Percentiles rank a stretch among this genome's conserved stretches.
phyloP scores from a whole-genome alignment of 2,329 filamentous ascomycete species.

The Alternaria ventricosa region DNA sequence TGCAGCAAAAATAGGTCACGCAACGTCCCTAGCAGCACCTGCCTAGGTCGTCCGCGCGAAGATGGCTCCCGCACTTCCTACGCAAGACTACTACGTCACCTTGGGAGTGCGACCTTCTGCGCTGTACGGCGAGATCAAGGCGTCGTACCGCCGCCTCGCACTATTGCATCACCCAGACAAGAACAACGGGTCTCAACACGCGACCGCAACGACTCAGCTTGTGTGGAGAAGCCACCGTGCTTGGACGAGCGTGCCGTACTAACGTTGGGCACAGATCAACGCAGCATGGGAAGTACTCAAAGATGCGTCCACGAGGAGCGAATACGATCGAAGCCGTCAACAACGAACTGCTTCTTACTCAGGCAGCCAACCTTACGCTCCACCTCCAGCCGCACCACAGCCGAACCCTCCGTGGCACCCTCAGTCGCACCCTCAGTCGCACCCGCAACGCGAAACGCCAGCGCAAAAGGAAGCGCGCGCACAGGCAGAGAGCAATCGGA shows the following conservation, averaged over 20 bases:
- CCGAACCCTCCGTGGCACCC: neutral
- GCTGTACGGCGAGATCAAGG: neutral
- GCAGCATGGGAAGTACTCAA: conserved; percentile 8
- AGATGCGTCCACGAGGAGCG: neutral
- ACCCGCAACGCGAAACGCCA: neutral
- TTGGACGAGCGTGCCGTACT: neutral
- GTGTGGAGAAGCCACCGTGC: neutral
- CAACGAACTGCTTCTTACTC: neutral
- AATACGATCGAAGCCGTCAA: conserved; percentile 1
- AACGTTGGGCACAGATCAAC: neutral
- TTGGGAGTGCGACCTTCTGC: neutral
- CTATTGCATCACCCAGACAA: conserved; percentile 6
- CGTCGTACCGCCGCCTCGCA: conserved; percentile 4
- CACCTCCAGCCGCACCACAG: neutral
- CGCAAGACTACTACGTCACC: conserved; percentile 1
- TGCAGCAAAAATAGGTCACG: neutral
- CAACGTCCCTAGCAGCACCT: neutral
- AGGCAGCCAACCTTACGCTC: neutral
- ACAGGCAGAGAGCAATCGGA: neutral
- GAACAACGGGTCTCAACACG: neutral
- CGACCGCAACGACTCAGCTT: neutral
- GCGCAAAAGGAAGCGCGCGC: conserved; percentile 4
- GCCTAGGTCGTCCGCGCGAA: neutral
- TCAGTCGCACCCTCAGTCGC: neutral
- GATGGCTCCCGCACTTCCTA: neutral